Base-by-base conservation (phyloP, 192 early-diverging fungal species). In the Anaeromyces robustus region DNA sequence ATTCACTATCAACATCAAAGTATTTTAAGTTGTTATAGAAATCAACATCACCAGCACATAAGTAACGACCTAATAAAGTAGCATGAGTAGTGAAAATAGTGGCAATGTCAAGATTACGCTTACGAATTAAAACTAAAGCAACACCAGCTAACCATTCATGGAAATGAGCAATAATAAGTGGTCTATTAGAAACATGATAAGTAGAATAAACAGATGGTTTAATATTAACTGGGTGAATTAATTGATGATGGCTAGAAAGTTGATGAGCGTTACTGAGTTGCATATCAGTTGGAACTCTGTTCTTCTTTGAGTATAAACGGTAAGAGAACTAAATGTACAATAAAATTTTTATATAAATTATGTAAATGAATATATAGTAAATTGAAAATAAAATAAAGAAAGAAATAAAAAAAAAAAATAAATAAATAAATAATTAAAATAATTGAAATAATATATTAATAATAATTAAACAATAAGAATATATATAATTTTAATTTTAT, bases 61-160 rank as follows among this genome's bases (percentile, higher is more conserved):
- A 89, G 81, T 98, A 98, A 30, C 97, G 92, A 11, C 96, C 97
- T 12, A 98, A 89, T 77, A 98, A 86, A 19, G 97, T 98, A 4
- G 95, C 96, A 84, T 97, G 96, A 26, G 96, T 97, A 12, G 97
- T 97, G 85, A 98, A 98, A 80, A 98, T 94, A 26, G 96, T 98
- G 12, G 96, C 93, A 77, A 97, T 89, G 84, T 96, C 93, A 52
- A 96, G 86, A 78, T 92, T 87, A 81, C 96, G 91, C 84, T 96
- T 95, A 80, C 93, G 92, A 85, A 93, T 90, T 26, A 97, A 86
- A 26, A 95, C 91, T 3, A 97, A 91, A 18, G 93, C 96, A 39
- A 97, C 94, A 77, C 95, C 94, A 29, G 96, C 93, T 79, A 94
- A 90, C 97, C 97, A 98, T 84, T 98, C 97, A 86, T 98, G 97